Conservation (phyloP, 2,329 filamentous ascomycete genomes). For the Pseudogymnoascus sp. region DNA sequence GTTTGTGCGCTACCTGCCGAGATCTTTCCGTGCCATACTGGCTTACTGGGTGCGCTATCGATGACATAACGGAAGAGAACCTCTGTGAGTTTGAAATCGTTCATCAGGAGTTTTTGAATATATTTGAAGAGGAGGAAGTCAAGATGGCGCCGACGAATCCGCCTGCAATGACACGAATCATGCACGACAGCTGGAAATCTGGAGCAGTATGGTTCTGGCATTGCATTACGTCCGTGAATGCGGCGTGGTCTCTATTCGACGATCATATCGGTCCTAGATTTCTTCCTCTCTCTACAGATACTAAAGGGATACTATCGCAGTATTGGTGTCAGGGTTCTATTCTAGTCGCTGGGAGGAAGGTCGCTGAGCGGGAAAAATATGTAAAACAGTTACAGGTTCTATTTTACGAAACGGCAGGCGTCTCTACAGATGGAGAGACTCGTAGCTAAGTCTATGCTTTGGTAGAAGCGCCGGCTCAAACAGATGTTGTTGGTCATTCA, state of each 20-base stretch:
- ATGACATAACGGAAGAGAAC: constrained; percentile 17
- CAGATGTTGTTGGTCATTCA: too few species aligned
- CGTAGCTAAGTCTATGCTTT: too few species aligned
- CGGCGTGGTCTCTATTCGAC: constrained; percentile 20
- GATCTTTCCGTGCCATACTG: constrained; percentile 27
- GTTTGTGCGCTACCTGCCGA: constrained; percentile 28
- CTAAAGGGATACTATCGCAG: too few species aligned
- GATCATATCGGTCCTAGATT: constrained; percentile 24
- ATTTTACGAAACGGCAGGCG: too few species aligned
- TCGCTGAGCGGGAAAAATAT: too few species aligned
- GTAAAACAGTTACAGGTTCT: too few species aligned
- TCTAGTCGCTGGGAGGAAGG: too few species aligned
- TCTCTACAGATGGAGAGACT: too few species aligned
- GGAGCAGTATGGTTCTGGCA: constrained; percentile 27
- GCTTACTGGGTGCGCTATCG: constrained; percentile 24
- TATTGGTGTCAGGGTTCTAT: too few species aligned
- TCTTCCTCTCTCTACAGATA: background rate
- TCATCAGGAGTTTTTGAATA: constrained; percentile 23
- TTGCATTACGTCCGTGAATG: constrained; percentile 24
- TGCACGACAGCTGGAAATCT: constrained; percentile 24
- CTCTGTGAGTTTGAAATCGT: constrained; percentile 13
- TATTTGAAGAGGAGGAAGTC: constrained; percentile 20
- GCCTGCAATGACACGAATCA: constrained; percentile 18
- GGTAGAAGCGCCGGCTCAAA: too few species aligned
- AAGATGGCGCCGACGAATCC: constrained; percentile 9